Base-by-base conservation (phyloP, 202 grass and related monocot species). In the Digitaria exilis region DNA sequence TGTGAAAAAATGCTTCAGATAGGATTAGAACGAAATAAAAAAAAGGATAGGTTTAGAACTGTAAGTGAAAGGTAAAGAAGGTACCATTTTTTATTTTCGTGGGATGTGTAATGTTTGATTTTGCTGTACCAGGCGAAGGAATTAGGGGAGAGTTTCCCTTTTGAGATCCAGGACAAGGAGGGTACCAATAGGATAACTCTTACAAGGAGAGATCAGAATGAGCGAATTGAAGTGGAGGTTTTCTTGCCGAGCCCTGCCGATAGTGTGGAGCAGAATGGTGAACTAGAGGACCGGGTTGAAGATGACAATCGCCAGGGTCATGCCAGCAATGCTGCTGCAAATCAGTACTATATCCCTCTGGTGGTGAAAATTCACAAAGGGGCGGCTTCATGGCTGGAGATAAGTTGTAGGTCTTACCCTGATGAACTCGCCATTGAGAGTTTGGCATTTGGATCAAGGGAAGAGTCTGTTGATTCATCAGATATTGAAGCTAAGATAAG, bases 121-220 rank as follows among this genome's bases (percentile, higher is more conserved):
- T 24, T 73, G 45, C 58, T 57, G 9, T 48, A 24, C 8, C 14
- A 86, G 88, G 66, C 44, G 2, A 89, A 89, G 78, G 59, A 66
- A 59, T 30, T 89, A 6, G 88, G 83, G 30, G 73, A 66, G 11
- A 22, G 31, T 29, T 89, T 86, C 50, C 83, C 88, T 19, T 86
- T 89, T 49, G 58, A 89, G 66, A 89, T 89, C 83, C 67, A 72
- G 30, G 88, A 89, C 22, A 86, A 59, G 49, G 78, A 86, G 59
- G 88, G 88, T 12, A 67, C 88, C 41, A 21, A 15, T 68, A 78
- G 49, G 65, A 82, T 89, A 43, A 86, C 41, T n/a, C 78, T 86
- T 25, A 78, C 73, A 0, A 78, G 50, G 67, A 86, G 39, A 35
- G 19, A 58, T 28, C 58, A 73, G 18, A 41, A 32, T 9, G 83